Evolutionary conservation across 495 filamentous ascomycete species (phyloP).

Genomic region (Hypoxylon intermedium): DNA sequence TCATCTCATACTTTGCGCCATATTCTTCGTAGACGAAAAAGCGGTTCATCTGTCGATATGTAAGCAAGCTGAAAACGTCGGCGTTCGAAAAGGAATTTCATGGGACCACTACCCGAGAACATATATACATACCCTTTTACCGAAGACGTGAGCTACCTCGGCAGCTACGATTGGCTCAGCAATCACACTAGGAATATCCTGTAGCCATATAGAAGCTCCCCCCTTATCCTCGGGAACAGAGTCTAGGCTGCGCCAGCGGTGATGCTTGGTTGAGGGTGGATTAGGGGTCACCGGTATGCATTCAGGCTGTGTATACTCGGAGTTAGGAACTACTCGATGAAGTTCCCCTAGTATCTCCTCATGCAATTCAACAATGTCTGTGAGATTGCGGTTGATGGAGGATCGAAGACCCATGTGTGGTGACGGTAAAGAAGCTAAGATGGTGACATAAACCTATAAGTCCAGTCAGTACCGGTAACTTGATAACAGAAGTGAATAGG

Average conservation of each 20-base stretch:
- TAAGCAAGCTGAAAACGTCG: conserved; percentile 29
- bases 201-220: conserved; percentile 51
- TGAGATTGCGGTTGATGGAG: conserved; percentile 70
- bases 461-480: conserved; percentile 6
- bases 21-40: conserved; percentile 91
- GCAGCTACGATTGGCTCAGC: conserved; percentile 75
- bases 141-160: conserved; percentile 79
- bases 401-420: conserved; percentile 61
- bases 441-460: conserved; percentile 69
- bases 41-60: conserved; percentile 67
- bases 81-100: not conserved
- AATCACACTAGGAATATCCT: conserved; percentile 58
- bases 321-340: conserved; percentile 65
- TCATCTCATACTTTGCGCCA: conserved; percentile 81
- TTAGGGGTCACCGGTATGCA: conserved; percentile 31
- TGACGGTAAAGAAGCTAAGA: conserved; percentile 66
- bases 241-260: conserved; percentile 67
- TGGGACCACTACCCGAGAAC: not conserved
- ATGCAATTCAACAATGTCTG: conserved; percentile 74
- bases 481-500: not conserved
- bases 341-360: conserved; percentile 73
- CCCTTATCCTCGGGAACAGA: conserved; percentile 59
- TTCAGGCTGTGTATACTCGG: conserved; percentile 64
- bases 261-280: conserved; percentile 46
- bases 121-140: conserved; percentile 65